Evolutionary conservation across 176 grass and related monocot genomes (phyloP).

Genomic region (Bonia amplexicaulis): DNA sequence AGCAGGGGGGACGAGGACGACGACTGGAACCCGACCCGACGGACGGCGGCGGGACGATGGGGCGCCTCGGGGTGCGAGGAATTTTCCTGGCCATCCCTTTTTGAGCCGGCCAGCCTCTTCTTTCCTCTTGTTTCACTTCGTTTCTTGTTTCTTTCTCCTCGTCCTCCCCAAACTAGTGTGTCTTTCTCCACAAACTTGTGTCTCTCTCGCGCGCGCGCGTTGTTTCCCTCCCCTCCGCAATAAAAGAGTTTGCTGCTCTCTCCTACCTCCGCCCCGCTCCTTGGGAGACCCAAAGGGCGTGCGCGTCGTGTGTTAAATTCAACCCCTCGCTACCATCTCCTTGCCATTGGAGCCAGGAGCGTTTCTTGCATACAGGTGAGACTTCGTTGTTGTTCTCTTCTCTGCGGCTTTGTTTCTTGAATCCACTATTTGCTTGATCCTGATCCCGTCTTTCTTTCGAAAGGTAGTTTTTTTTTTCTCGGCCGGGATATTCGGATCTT

Average conservation of each 20-base stretch:
- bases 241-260: neutral
- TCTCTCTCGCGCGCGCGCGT: neutral
- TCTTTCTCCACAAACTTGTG: neutral
- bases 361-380: neutral
- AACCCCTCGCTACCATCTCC: neutral
- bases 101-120: too few species aligned
- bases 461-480: neutral
- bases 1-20: neutral
- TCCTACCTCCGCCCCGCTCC: neutral
- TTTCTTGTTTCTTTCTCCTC: neutral
- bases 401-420: neutral
- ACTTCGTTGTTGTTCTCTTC: neutral
- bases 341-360: constrained; percentile 12
- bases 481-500: neutral
- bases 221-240: constrained; percentile 19
- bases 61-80: constrained; percentile 38
- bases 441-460: neutral
- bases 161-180: neutral
- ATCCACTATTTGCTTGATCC: neutral
- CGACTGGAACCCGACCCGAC: too few species aligned
- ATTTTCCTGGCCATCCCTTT: constrained; percentile 27
- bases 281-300: constrained; percentile 30
- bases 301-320: neutral
- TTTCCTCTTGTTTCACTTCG: neutral
- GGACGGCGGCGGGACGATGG: neutral